phyloP scores from a whole-genome alignment of 2,329 filamentous ascomycete species.

The Scedosporium dehoogii region DNA sequence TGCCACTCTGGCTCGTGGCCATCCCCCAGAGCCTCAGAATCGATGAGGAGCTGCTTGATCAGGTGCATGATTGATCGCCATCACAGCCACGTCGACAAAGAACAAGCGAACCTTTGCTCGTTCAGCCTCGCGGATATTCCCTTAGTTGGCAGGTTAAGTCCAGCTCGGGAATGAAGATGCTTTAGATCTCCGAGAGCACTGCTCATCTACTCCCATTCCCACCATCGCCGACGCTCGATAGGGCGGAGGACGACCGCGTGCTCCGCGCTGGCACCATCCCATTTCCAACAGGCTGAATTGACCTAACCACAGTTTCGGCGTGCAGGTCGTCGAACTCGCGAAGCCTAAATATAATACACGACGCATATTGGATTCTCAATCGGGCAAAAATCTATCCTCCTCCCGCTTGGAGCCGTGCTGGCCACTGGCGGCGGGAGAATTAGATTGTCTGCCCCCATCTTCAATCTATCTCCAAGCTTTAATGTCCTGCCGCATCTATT shows the following conservation, averaged over 20 bases:
- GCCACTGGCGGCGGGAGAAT: not conserved
- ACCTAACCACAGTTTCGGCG: not conserved
- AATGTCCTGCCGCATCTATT: not conserved
- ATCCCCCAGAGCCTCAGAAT: no score
- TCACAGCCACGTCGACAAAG: no score
- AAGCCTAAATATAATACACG: not conserved
- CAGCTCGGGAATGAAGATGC: no score
- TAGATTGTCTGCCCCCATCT: not conserved
- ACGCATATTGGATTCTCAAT: not conserved
- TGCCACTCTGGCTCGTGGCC: no score
- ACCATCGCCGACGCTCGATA: not conserved
- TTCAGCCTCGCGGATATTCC: no score
- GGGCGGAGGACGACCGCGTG: not conserved
- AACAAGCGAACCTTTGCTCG: no score
- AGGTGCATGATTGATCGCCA: no score
- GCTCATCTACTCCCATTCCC: not conserved
- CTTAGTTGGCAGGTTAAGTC: no score
- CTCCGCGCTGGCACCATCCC: not conserved
- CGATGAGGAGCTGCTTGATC: no score
- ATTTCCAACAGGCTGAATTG: not conserved
- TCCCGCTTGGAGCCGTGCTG: not conserved
- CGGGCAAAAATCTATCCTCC: not conserved
- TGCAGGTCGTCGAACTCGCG: not conserved
- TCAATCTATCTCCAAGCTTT: not conserved
- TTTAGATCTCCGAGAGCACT: no score